Conservation (phyloP, 2,329 filamentous ascomycete genomes). For the Madurella fahalii region DNA sequence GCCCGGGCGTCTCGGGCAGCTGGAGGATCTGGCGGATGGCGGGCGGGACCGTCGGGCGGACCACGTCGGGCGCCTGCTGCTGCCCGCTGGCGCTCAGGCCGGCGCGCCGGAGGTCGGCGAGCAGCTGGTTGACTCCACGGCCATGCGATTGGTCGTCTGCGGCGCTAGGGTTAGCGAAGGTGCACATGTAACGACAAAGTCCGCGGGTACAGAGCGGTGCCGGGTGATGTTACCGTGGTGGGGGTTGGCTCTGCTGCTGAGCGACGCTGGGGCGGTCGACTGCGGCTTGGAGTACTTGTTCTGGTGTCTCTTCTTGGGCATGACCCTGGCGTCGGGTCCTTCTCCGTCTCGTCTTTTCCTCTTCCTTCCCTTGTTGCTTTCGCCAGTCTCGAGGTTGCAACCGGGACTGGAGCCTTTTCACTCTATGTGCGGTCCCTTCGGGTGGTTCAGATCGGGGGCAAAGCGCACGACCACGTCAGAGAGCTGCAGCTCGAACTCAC, state of each 20-base stretch:
- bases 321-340: conserved; percentile 28
- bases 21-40: conserved; percentile 56
- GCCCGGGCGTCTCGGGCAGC: conserved; percentile 53
- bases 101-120: conserved; percentile 52
- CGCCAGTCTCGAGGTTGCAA: too few species aligned
- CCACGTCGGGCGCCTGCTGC: conserved; percentile 15
- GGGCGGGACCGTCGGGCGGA: conserved; percentile 54
- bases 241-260: conserved; percentile 33
- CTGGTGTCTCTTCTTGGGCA: conserved; percentile 62
- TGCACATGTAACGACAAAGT: not conserved
- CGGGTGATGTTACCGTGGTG: conserved; percentile 19
- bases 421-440: too few species aligned
- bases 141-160: conserved; percentile 24
- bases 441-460: too few species aligned
- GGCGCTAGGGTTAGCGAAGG: not conserved
- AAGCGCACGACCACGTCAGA: too few species aligned
- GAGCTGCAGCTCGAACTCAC: too few species aligned
- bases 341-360: not conserved
- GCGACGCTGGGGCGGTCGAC: conserved; percentile 49
- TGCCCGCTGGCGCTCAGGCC: conserved; percentile 29
- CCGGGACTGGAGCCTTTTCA: too few species aligned
- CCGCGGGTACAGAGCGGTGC: conserved; percentile 3
- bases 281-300: conserved; percentile 55
- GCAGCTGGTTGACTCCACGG: conserved; percentile 56
- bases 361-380: not conserved